Percentiles rank a stretch among this genome's conserved stretches.
Conservation (phyloP, 352 stramenopile genomes). For the Phytophthora capsici region DNA sequence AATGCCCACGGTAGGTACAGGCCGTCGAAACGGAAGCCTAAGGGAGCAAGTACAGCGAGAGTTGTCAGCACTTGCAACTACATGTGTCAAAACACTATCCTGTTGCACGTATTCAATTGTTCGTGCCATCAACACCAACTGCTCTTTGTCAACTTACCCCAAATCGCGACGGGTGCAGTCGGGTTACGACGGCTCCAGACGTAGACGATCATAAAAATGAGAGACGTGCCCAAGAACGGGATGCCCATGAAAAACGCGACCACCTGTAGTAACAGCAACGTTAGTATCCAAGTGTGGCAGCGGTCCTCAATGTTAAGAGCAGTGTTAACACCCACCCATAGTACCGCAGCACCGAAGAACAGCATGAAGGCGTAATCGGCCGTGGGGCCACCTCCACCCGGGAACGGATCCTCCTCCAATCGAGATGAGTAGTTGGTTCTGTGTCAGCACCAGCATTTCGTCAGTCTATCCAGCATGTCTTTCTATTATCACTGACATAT, state of each 20-base stretch:
- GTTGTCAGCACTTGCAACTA: background rate
- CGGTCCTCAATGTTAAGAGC: no score
- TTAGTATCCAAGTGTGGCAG: background rate
- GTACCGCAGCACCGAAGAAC: conserved; percentile 77
- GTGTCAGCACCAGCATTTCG: background rate
- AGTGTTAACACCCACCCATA: conserved; percentile 59
- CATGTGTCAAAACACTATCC: background rate
- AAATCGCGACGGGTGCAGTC: conserved; percentile 83
- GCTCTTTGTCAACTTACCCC: conserved; percentile 48
- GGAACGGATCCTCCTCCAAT: conserved; percentile 87
- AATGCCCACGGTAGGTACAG: conserved; percentile 90
- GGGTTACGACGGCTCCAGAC: conserved; percentile 90
- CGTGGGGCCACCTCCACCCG: conserved; percentile 74
- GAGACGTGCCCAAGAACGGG: conserved; percentile 81
- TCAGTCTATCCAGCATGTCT: background rate
- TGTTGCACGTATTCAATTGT: background rate
- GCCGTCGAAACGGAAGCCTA: conserved; percentile 88
- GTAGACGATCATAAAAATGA: conserved; percentile 94
- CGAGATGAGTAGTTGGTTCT: conserved; percentile 86
- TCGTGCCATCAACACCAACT: background rate
- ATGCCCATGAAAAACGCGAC: conserved; percentile 86
- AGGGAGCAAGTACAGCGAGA: background rate
- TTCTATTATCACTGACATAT: no score
- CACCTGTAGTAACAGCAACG: conserved; percentile 46
- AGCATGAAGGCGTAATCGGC: conserved; percentile 92